Evolutionary conservation across 2,329 filamentous ascomycete genomes (phyloP).

Genomic region (Beauveria varroae): DNA sequence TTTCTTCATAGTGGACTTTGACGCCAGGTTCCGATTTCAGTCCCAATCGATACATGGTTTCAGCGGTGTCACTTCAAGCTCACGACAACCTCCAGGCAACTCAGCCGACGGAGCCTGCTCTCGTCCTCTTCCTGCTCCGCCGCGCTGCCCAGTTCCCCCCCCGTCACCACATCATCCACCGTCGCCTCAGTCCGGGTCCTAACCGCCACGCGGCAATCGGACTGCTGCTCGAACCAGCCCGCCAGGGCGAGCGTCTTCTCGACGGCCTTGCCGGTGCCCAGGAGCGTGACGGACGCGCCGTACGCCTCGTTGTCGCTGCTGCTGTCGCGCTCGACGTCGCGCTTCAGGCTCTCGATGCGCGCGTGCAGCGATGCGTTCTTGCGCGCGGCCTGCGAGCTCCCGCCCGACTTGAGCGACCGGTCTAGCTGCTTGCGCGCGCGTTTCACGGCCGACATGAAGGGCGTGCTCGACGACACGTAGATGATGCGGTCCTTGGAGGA

Average conservation of each 20-base stretch:
- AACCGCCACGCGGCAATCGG: constrained; percentile 50
- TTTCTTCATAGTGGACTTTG: not conserved
- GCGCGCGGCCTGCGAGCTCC: constrained; percentile 35
- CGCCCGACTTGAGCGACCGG: constrained; percentile 32
- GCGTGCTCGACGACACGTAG: constrained; percentile 58
- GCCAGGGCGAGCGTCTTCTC: constrained; percentile 55
- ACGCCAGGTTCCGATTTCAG: not conserved
- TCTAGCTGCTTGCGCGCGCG: constrained; percentile 57
- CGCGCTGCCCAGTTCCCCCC: constrained; percentile 9
- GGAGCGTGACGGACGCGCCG: constrained; percentile 42
- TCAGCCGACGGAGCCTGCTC: constrained; percentile 40
- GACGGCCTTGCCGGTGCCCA: constrained; percentile 61
- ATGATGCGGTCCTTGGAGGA: constrained; percentile 42
- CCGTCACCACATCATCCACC: constrained; percentile 52
- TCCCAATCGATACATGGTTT: not conserved
- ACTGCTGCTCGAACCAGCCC: constrained; percentile 55
- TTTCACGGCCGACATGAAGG: constrained; percentile 61
- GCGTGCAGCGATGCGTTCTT: constrained; percentile 38
- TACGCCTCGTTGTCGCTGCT: constrained; percentile 17
- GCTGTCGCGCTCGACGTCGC: constrained; percentile 16
- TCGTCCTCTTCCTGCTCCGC: constrained; percentile 26
- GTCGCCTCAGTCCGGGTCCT: constrained; percentile 56
- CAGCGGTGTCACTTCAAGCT: constrained; percentile 31
- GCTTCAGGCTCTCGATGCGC: constrained; percentile 36
- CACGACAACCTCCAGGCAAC: constrained; percentile 43